Evolutionary conservation across 225 moss, liverwort and hornwort genomes (phyloP), one percentile per base, ranked within the genome.

Genomic region (Polytrichum commune): DNA sequence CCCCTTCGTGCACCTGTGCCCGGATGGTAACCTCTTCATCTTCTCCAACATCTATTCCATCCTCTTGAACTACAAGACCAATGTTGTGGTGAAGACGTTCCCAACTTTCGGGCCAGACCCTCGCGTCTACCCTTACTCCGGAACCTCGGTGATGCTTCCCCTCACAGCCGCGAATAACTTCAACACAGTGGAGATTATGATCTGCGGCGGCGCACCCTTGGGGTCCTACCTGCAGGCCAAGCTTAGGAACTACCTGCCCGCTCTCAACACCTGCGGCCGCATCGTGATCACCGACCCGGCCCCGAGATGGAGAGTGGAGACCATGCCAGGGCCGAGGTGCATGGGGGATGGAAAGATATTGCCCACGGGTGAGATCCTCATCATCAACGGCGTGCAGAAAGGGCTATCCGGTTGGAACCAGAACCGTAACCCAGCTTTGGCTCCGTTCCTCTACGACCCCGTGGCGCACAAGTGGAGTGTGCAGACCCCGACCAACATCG

Each of bases 401-500:
- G 84, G 80, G 6, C 20, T 74, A 13, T 76, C 76, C 0, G 77
- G 84, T 18, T 80, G 80, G 80, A 67, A 66, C 19, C 5, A 18
- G 1, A 67, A 70, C 0, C 10, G 35, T 8, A 38, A 78, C 1
- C 74, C 82, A 1, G 62, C 55, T 2, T 29, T 72, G 18, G 53
- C 38, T 9, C 84, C 84, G 0, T 69, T 74, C 4, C 65, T 74
- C 1, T 84, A 77, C 64, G 73, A 83, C 8, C 85, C 88, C 0
- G 62, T 75, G 64, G 69, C 72, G 33, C 72, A 74, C 0, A 76
- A 77, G 2, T 83, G 85, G 71, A 70, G 78, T 60, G 81, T 79
- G 1, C 55, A 84, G 1, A 0, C 86, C 1, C 81, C 69, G 3
- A 70, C 62, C 16, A 68, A 22, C 2, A 77, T 84, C 5, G 66